Evolutionary conservation across 108 stramenopile species (phyloP), one percentile per base, ranked within the genome.

Genomic region (Skeletonema potamos): DNA sequence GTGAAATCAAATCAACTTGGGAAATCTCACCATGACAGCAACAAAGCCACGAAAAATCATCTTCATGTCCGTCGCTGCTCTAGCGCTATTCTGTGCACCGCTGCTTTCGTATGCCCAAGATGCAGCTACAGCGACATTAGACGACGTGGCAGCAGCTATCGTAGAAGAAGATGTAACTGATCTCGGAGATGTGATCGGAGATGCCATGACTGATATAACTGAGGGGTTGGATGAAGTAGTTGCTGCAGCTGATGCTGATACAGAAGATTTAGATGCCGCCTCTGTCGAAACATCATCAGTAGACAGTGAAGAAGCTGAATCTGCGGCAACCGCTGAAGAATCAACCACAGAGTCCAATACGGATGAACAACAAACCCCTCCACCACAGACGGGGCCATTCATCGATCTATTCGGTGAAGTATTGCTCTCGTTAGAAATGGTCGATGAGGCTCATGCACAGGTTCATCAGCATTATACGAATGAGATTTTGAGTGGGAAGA

Each of bases 341-440:
- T 11, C 27, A 2, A 22, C 29, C 6, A 18, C 58, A 36, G 58
- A 59, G 32, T 34, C 32, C 32, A 18, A 2, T 1, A 59, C 58
- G 30, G 30, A 59, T 0, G 58, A 51, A 51, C 48, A 51, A 51
- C 57, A 20, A 46, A 41, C 57, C 37, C 70, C 74, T 26, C 90
- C 89, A 15, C 65, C 84, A 10, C 94, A 95, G 68, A 66, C 86
- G 8, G 95, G 95, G 4, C 95, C 95, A n/a, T 85, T 89, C 34
- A 81, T 92, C 41, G 89, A 92, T 64, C 54, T 96, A n/a, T 75
- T 96, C 13, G 95, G 95, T 30, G 76, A 86, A 9, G 62, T 74
- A 8, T 64, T 96, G 29, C 73, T 87, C 6, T 89, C 91, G 9
- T 62, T 96, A 39, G 77, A 93, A 86, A 84, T 92, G 72, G 54